Percentiles rank a stretch among this genome's conserved stretches.
Evolutionary conservation across 1,139 yeast species (phyloP).

Genomic region (Diutina sp.): DNA sequence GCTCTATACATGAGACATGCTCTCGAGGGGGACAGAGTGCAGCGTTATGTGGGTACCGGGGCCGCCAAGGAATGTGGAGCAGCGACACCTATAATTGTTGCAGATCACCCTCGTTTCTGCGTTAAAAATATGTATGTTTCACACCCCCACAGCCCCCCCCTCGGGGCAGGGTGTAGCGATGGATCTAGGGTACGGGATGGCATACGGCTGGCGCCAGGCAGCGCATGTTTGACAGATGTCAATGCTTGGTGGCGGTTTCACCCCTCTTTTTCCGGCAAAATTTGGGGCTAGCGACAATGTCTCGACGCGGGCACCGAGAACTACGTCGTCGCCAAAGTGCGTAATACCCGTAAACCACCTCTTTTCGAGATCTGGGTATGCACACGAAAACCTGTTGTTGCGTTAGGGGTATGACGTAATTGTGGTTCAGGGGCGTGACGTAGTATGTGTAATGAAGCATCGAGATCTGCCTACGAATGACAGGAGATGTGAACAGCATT

Average conservation of each 20-base stretch:
- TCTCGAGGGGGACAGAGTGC: not conserved
- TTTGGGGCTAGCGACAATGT: no score
- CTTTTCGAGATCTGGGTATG: not conserved
- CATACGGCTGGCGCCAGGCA: no score
- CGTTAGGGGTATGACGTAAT: not conserved
- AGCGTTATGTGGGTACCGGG: not conserved
- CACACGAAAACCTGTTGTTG: not conserved
- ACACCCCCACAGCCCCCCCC: not conserved
- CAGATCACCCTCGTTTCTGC: not conserved
- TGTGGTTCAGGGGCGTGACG: not conserved
- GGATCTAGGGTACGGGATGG: no score
- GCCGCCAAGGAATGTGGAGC: not conserved
- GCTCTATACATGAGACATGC: not conserved
- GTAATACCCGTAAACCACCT: not conserved
- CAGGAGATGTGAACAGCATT: not conserved
- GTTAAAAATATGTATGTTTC: not conserved
- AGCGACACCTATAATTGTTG: not conserved
- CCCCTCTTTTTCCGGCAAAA: no score
- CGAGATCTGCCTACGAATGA: not conserved
- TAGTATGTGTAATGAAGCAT: not conserved
- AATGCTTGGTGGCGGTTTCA: no score
- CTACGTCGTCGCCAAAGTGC: not conserved
- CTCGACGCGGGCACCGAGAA: no score
- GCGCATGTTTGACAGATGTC: no score
- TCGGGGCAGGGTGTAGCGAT: not conserved